Base-by-base conservation (phyloP, 768 basidiomycete species). In the Lactifluus volemus region DNA sequence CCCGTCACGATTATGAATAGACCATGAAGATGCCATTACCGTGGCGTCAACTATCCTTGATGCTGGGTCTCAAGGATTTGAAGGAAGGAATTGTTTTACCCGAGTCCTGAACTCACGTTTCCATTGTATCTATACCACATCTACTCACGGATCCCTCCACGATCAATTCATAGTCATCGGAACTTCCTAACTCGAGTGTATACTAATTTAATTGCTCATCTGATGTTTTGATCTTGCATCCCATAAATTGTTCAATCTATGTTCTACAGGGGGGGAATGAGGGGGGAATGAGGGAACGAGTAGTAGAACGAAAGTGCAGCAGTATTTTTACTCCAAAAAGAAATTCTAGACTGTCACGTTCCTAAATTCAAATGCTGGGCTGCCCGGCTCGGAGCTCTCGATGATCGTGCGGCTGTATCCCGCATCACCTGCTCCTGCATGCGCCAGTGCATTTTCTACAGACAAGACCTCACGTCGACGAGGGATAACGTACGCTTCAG, bases 331-430 rank as follows among this genome's bases (percentile, higher is more conserved):
- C 25, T 42, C 32, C 49, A 41, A 44, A 7, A 30, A 44, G 19
- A 36, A 30, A 12, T 8, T 50, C 48, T 55, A 49, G 17, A 50
- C 42, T 5, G 32, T 55, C 15, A 88, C 84, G 73, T 96, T 97
- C 70, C 84, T 83, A 73, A 93, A 96, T 69, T 93, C 88, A 68
- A 94, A 89, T 4, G 85, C 86, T 49, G 94, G 94, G 39, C 76
- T 79, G 10, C 89, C 92, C 38, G 95, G 95, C 74, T 95, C 92
- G 11, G 92, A 89, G n/a, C 76, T 75, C 59, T 93, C 92, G 48
- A 94, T 84, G 66, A 92, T 86, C 59, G 70, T 75, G 68, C 80
- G 79, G 15, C 80, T 83, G 71, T 83, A 91, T 0, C 87, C 87
- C 2, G 75, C 73, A 58, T 79, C 30, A 2, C 39, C 76, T 14